A percentile compares a stretch with the other conserved stretches of the same genome.
Evolutionary conservation across 2,329 filamentous ascomycete genomes (phyloP).

Genomic region (Davidsoniella neocaledoniae): DNA sequence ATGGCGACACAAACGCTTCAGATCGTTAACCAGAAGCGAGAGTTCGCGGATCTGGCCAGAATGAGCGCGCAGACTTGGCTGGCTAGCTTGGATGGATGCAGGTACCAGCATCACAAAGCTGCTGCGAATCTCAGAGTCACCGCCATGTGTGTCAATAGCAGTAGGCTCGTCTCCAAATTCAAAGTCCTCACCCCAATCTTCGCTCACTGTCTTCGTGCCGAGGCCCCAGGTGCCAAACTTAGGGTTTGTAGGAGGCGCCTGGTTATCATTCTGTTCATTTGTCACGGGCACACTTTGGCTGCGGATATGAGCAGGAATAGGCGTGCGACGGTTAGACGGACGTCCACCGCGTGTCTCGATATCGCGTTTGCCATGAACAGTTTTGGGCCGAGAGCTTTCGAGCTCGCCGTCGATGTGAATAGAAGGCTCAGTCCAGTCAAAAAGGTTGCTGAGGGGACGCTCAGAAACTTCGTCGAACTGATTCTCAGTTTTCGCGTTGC

Average conservation of each 20-base stretch:
- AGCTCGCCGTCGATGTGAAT: constrained; percentile 43
- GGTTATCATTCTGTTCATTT: constrained; percentile 39
- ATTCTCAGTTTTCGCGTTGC: constrained; percentile 17
- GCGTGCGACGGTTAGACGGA: constrained; percentile 46
- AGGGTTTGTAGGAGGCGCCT: constrained; percentile 18
- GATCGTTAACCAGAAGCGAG: constrained; percentile 63
- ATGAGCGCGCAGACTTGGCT: constrained; percentile 67
- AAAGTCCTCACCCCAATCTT: constrained; percentile 85
- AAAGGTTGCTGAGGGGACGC: constrained; percentile 49
- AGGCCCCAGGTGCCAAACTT: constrained; percentile 75
- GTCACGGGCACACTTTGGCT: constrained; percentile 68
- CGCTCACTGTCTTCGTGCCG: constrained; percentile 61
- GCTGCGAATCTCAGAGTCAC: constrained; percentile 15
- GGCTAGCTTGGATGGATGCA: constrained; percentile 61
- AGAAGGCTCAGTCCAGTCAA: constrained; percentile 60
- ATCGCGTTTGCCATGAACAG: constrained; percentile 61
- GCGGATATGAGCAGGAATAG: constrained; percentile 53
- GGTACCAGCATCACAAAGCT: constrained; percentile 51
- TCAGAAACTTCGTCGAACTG: constrained; percentile 20
- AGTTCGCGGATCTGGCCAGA: constrained; percentile 72
- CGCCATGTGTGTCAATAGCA: constrained; percentile 21
- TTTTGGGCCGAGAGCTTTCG: constrained; percentile 48
- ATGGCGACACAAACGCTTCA: constrained; percentile 59
- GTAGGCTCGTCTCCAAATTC: constrained; percentile 43
- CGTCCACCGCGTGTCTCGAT: constrained; percentile 54